Evolutionary conservation across 371 early-diverging fungal species (phyloP).

Genomic region (Mucor sp.): DNA sequence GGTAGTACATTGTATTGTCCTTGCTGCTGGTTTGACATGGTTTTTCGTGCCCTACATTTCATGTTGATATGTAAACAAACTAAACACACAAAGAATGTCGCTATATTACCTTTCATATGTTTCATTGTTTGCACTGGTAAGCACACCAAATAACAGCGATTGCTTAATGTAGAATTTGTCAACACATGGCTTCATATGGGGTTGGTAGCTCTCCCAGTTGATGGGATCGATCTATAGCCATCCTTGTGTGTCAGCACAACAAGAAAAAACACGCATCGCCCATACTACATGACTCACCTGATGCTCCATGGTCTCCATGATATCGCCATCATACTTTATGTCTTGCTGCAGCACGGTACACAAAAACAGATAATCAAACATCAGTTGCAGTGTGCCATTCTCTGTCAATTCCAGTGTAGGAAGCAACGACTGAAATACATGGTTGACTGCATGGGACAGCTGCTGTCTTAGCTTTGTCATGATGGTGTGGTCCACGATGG

Average conservation of each 20-base stretch:
- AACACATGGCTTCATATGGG: constrained; percentile 43
- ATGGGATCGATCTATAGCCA: constrained; percentile 56
- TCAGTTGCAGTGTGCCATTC: constrained; percentile 55
- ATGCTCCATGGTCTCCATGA: neutral
- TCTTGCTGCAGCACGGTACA: constrained; percentile 10
- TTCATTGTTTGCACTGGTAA: constrained; percentile 44
- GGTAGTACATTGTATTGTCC: constrained; percentile 55
- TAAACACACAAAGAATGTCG: neutral
- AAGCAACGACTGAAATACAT: neutral
- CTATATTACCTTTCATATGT: constrained; percentile 46
- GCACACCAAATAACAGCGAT: constrained; percentile 46
- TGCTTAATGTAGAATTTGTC: constrained; percentile 54
- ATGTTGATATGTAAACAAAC: neutral
- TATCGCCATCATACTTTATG: neutral
- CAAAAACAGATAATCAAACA: constrained; percentile 57
- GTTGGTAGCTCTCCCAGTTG: constrained; percentile 55
- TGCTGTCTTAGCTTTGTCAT: constrained; percentile 6
- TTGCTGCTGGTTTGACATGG: constrained; percentile 20
- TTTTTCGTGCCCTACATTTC: constrained; percentile 16
- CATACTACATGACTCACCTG: neutral
- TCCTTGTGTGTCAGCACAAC: neutral
- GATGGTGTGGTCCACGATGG: constrained; percentile 36
- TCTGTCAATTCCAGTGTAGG: constrained; percentile 26
- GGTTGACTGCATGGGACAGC: neutral
- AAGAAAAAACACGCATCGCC: neutral